Evolutionary conservation across 2,329 filamentous ascomycete genomes (phyloP), one percentile per base, ranked within the genome.

Genomic region (Fusarium proliferatum): DNA sequence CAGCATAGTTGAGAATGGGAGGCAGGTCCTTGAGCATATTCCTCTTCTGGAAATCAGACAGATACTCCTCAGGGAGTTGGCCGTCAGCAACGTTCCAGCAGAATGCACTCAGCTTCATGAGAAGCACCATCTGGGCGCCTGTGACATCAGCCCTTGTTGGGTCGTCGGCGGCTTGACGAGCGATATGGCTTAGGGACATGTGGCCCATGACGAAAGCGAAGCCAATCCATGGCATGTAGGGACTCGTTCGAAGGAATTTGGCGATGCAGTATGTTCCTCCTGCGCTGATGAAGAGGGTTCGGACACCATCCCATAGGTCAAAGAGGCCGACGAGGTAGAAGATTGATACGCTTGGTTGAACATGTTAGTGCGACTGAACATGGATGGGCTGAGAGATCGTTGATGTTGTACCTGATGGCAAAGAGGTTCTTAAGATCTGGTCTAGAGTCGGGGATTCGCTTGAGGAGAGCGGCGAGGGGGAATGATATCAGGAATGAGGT

Each of bases 31-130:
- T 87, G 46, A 99, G 88, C 52, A 93, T 93, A 36, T 94, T 91
- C 73, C 95, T 93, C 79, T 92, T 95, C 81, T 99, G 96, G 51
- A 93, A 90, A 56, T 96, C 94, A 2, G 93, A 94, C n/a, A 99
- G 89, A 65, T 95, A 90, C 48, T 92, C 88, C 23, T 92, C 90
- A 6, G 94, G 91, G 26, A 97, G 87, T 66, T 92, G 91, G 26
- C 96, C 97, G 81, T 99, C 96, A 78, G 96, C 95, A 13, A 98
- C 92, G 80, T 98, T 98, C 96, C 96, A 99, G 85, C 94, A 97
- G 80, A 99, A 99, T 9, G 96, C 93, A 28, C 92, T 94, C 41
- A 99, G 90, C 83, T 99, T 99, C 94, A 99, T 99, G 72, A 98
- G 92, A 76, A 98, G 85, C 39, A 99, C 96, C 96, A 99, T 99